Evolutionary conservation across 352 stramenopile genomes (phyloP).

Genomic region (Pythium aristosporum): DNA sequence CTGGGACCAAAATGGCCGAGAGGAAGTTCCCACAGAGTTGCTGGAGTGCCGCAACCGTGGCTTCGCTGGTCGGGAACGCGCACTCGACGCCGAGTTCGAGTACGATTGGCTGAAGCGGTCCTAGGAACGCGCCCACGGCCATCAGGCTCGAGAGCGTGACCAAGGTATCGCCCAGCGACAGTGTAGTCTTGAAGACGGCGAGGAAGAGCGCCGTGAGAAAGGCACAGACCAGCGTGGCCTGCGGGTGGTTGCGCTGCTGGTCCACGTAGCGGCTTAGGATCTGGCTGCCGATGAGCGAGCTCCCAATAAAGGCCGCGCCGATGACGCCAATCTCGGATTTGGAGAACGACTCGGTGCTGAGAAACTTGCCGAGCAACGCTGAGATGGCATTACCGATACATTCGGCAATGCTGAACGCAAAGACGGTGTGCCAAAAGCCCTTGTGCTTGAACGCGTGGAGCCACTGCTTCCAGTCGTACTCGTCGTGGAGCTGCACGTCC

Average conservation of each 20-base stretch:
- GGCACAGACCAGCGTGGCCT: constrained; percentile 55
- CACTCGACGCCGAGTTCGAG: constrained; percentile 75
- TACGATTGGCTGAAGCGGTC: constrained; percentile 67
- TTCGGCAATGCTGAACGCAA: constrained; percentile 66
- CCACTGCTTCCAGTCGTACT: constrained; percentile 81
- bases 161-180: constrained; percentile 33
- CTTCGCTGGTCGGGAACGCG: constrained; percentile 69
- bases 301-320: constrained; percentile 67
- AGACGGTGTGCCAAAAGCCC: constrained; percentile 62
- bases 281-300: constrained; percentile 65
- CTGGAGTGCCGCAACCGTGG: constrained; percentile 69
- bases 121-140: constrained; percentile 50
- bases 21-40: constrained; percentile 81
- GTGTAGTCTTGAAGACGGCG: constrained; percentile 46
- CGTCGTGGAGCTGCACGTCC: constrained; percentile 55
- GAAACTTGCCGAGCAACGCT: constrained; percentile 70
- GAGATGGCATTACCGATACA: constrained; percentile 72
- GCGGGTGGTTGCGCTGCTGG: constrained; percentile 55
- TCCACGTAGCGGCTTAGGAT: constrained; percentile 71
- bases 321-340: constrained; percentile 67
- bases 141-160: constrained; percentile 49
- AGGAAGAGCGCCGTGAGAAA: constrained; percentile 47
- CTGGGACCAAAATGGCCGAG: constrained; percentile 58
- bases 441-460: constrained; percentile 56
- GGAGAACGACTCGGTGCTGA: constrained; percentile 41